These are phyloP conservation scores for Entrophospora sp. DNA, from an alignment of 192 early-diverging fungal genomes.

Conservation along the genomic window DNA sequence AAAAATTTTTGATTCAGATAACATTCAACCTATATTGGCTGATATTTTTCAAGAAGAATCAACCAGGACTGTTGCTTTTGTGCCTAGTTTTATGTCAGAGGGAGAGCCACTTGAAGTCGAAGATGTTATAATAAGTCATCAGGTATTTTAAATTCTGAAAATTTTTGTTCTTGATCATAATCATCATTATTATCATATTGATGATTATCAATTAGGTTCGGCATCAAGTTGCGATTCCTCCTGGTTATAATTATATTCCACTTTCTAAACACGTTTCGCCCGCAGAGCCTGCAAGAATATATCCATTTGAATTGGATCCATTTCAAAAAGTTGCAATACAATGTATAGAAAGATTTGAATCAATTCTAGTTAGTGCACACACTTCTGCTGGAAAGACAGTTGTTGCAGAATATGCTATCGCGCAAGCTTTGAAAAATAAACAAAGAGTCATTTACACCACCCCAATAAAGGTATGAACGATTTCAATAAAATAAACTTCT, in stretches of 20 bases:
- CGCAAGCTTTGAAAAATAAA: conserved; percentile 70
- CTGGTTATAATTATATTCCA: conserved; percentile 76
- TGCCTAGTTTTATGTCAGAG: too few relatives aligned
- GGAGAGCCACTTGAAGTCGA: too few relatives aligned
- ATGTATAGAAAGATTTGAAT: conserved; percentile 84
- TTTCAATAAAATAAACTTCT: too few relatives aligned
- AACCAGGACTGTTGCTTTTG: too few relatives aligned
- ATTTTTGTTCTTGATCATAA: too few relatives aligned
- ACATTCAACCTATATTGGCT: too few relatives aligned
- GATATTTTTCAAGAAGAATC: too few relatives aligned
- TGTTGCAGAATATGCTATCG: conserved; percentile 97
- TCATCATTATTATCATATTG: too few relatives aligned
- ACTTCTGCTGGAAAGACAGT: conserved; percentile 98
- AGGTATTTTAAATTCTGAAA: too few relatives aligned
- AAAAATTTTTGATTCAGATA: too few relatives aligned
- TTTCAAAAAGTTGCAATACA: conserved; percentile 86
- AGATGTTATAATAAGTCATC: too few relatives aligned
- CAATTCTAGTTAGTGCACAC: conserved; percentile 87
- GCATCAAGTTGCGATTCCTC: conserved; percentile 91
- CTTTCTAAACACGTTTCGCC: conserved; percentile 78
- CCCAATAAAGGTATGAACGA: conserved; percentile 72
- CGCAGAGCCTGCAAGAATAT: conserved; percentile 72
- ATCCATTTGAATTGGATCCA: conserved; percentile 88
- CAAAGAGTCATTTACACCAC: conserved; percentile 91
- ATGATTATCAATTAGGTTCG: too few relatives aligned